Evolutionary conservation across 2,329 filamentous ascomycete genomes (phyloP).

Genomic region (Dothistroma septosporum): DNA sequence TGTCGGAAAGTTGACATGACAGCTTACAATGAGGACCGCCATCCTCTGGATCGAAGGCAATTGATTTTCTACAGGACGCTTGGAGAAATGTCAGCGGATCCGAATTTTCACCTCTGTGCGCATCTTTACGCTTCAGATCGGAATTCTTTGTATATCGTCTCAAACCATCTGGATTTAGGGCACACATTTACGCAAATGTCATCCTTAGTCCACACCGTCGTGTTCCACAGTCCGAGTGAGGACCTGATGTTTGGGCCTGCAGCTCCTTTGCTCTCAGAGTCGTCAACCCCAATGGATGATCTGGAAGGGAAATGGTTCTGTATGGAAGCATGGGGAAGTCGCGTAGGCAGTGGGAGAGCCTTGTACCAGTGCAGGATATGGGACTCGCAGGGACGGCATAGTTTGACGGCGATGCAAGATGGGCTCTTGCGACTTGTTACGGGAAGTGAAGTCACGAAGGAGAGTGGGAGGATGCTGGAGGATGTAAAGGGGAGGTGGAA

Average conservation of each 20-base stretch:
- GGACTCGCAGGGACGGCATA: constrained; percentile 39
- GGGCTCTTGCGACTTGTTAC: constrained; percentile 39
- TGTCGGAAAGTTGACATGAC: constrained; percentile 53
- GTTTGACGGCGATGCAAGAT: constrained; percentile 50
- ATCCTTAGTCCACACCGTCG: constrained; percentile 47
- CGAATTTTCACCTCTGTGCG: constrained; percentile 55
- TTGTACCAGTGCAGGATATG: constrained; percentile 48
- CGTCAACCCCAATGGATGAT: constrained; percentile 29
- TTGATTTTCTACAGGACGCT: constrained; percentile 46
- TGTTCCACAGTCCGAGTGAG: constrained; percentile 44
- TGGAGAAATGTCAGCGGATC: constrained; percentile 36
- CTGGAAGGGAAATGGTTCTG: constrained; percentile 43
- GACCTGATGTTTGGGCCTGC: constrained; percentile 37
- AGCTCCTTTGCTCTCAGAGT: background rate
- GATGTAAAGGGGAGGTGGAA: constrained; percentile 14
- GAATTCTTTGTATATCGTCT: constrained; percentile 52
- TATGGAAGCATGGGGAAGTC: constrained; percentile 47
- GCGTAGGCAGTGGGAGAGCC: constrained; percentile 44
- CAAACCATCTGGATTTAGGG: constrained; percentile 46
- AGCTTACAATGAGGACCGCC: constrained; percentile 41
- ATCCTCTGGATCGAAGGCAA: constrained; percentile 38
- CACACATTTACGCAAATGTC: constrained; percentile 42
- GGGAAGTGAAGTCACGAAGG: background rate
- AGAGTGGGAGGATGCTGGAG: background rate
- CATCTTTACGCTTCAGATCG: constrained; percentile 56